Evolutionary conservation across 495 filamentous ascomycete genomes (phyloP), one percentile per base, ranked within the genome.

Genomic region (Rusavskia elegans): DNA sequence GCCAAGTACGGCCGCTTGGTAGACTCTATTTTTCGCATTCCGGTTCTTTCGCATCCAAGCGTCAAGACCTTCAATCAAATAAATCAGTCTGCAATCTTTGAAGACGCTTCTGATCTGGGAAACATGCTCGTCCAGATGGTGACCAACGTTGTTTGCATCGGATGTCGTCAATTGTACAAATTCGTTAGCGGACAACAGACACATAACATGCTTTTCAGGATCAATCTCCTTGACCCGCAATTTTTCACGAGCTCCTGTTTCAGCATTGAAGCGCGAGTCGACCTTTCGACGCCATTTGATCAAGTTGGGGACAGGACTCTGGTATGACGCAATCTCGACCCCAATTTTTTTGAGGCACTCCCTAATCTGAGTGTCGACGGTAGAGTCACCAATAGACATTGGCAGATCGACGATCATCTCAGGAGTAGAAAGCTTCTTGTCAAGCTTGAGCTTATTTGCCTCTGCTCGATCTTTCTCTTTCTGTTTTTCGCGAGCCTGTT

Each of bases 381-480:
- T 71, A 7, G 62, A 64, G 14, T 63, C 69, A 14, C 71, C 64
- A 8, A 92, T 63, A 10, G 71, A 71, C 8, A 59, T 65, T 1
- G 85, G 75, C 20, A 94, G 68, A 63, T 89, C 83, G 5, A 87
- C 71, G n/a, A 94, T 84, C 85, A 94, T 92, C 65, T 94, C 87
- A 1, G 74, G 76, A 0, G 76, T 76, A 0, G 85, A 82, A 16
- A 81, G 72, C 58, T 87, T 92, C 66, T 84, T 88, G 64, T 86
- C 80, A 0, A 77, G 82, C 48, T 79, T 82, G 3, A 82, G 67
- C 60, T 81, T 87, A 65, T 94, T 92, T 42, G 81, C 84, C 45
- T 82, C 81, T 11, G 78, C 75, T 10, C 89, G 67, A 39, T 88
- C 85, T 13, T 78, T 76, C 14, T 78, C 82, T 11, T 68, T 68